These are phyloP conservation scores for Macrolepiota albuminosa DNA, from an alignment of 768 basidiomycete genomes.

Conservation along the genomic window DNA sequence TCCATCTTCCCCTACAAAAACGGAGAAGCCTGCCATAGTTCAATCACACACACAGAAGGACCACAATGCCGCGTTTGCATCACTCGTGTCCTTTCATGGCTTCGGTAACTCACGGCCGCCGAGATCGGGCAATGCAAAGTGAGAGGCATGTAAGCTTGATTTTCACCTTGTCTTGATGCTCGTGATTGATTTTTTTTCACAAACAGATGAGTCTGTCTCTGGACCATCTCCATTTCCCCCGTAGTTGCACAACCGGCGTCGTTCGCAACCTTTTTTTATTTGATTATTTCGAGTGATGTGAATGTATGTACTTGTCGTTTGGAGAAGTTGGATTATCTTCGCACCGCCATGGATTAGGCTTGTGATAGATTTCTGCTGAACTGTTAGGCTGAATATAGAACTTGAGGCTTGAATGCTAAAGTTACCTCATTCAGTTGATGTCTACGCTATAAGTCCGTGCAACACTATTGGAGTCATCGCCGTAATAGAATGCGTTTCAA, in stretches of 20 bases:
- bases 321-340: not conserved
- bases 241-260: not conserved
- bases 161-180: not conserved
- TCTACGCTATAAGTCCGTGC: too few species aligned
- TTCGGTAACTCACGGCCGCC: conserved; percentile 3
- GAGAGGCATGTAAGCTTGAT: not conserved
- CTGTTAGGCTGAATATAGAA: not conserved
- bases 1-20: not conserved
- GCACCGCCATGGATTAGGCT: not conserved
- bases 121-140: not conserved
- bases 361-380: not conserved
- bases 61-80: conserved; percentile 8
- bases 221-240: too few species aligned
- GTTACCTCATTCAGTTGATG: too few species aligned
- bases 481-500: not conserved
- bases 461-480: not conserved
- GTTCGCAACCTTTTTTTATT: not conserved
- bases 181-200: not conserved
- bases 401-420: not conserved
- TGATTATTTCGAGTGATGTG: not conserved
- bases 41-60: conserved; percentile 5
- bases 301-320: not conserved
- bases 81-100: conserved; percentile 10
- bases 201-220: not conserved
- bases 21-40: not conserved